These are phyloP conservation scores for Chalciporus chontae DNA, from an alignment of 768 basidiomycete genomes.

Conservation along the genomic window DNA sequence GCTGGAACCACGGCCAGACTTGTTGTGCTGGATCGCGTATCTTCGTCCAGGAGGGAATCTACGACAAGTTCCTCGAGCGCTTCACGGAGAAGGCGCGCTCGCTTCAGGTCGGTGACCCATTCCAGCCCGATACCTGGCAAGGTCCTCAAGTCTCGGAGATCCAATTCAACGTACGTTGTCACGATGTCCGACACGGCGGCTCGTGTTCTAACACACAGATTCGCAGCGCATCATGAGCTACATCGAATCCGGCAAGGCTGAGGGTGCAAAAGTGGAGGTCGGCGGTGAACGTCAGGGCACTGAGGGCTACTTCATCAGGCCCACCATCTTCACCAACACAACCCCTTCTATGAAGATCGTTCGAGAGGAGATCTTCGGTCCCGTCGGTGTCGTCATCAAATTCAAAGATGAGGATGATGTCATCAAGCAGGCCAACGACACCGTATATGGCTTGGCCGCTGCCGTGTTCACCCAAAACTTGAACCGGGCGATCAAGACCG, in stretches of 20 bases:
- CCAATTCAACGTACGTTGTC: conserved; percentile 62
- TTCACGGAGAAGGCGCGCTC: conserved; percentile 53
- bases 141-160: conserved; percentile 77
- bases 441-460: conserved; percentile 81
- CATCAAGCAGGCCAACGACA: conserved; percentile 77
- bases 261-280: conserved; percentile 62
- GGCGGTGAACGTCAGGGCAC: conserved; percentile 62
- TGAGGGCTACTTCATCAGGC: conserved; percentile 68
- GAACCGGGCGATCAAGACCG: conserved; percentile 66
- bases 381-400: conserved; percentile 71
- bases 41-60: conserved; percentile 74
- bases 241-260: conserved; percentile 69
- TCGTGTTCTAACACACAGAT: background rate
- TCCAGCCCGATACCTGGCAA: conserved; percentile 54
- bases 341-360: conserved; percentile 73
- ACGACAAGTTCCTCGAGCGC: conserved; percentile 66
- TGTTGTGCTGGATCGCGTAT: conserved; percentile 83
- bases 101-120: conserved; percentile 72
- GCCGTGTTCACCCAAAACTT: conserved; percentile 83
- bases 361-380: conserved; percentile 75
- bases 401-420: conserved; percentile 71
- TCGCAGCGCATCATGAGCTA: conserved; percentile 69
- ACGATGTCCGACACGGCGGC: background rate
- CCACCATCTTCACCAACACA: conserved; percentile 71
- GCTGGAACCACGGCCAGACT: conserved; percentile 72